These are phyloP conservation scores for Colletotrichum cereale DNA, from an alignment of 2,329 filamentous ascomycete species.

Conservation along the genomic window DNA sequence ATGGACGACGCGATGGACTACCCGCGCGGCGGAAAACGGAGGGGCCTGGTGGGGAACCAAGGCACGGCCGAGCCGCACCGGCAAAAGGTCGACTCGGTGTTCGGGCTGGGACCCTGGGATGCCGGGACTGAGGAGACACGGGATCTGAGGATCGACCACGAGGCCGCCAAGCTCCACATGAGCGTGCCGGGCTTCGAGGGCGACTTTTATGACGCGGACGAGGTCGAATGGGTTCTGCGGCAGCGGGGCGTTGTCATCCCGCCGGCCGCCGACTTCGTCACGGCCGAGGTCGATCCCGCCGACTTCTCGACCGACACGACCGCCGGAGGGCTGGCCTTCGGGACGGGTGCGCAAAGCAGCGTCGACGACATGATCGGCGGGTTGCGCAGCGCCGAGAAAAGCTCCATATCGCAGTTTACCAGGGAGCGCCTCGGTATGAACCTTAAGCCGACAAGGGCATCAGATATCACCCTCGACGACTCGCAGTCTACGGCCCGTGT, in stretches of 20 bases:
- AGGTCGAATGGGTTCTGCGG: slow-evolving; percentile 80
- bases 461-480: slow-evolving; percentile 1
- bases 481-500: not conserved
- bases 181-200: slow-evolving; percentile 75
- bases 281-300: slow-evolving; percentile 65
- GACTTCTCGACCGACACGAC: slow-evolving; percentile 49
- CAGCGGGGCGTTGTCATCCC: slow-evolving; percentile 74
- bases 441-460: slow-evolving; percentile 1
- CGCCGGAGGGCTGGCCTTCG: not conserved
- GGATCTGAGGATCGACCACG: slow-evolving; percentile 56
- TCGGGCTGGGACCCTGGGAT: slow-evolving; percentile 62
- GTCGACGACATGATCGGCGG: not conserved
- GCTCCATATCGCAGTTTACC: not conserved
- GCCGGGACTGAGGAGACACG: slow-evolving; percentile 53
- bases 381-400: not conserved
- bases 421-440: not conserved
- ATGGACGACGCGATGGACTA: slow-evolving; percentile 3
- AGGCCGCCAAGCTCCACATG: slow-evolving; percentile 59
- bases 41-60: slow-evolving; percentile 53
- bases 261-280: slow-evolving; percentile 69
- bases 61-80: slow-evolving; percentile 48
- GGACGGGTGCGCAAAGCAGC: not conserved
- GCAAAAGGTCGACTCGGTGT: slow-evolving; percentile 48
- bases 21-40: slow-evolving; percentile 1
- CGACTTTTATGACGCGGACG: slow-evolving; percentile 81